Base-by-base conservation (phyloP, 306 rosid species). In the Gleditsia sinensis region DNA sequence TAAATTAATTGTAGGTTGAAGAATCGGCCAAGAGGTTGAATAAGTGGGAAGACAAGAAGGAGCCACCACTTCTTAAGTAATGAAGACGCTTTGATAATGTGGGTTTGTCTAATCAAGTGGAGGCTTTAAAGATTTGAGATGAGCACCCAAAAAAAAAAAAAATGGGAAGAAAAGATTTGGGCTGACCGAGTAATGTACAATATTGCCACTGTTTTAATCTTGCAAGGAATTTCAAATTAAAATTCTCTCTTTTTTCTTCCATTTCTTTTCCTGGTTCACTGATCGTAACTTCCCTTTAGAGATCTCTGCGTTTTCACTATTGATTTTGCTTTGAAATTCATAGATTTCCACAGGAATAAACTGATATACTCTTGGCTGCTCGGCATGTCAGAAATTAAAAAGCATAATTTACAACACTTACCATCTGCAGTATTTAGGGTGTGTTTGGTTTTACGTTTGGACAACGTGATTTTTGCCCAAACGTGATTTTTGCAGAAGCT, bases 21-120 rank as follows among this genome's bases (percentile, higher is more conserved):
- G 92, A 87, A 72, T 86, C 95, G 25, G 17, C 6, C 0, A 86
- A 77, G 69, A 91, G 97, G 81, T 59, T 91, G 82, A 84, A 77
- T 71, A 51, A 67, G 66, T 91, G 95, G 97, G 90, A 84, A 49
- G 83, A 61, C 23, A 64, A 11, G 5, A 81, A 37, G 1, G 75
- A 59, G 40, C 5, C 69, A 39, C 27, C 67, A 16, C 73, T 75
- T 17, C n/a, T 80, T 7, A 73, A 81, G 30, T 7, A 71, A 16
- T 79, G 80, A 83, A 14, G 42, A 37, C 49, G 10, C 55, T 43
- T 62, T 19, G 16, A 11, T 7, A 1, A 33, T 51, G 49, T 32
- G 27, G 46, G 11, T 12, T 43, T 32, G 49, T 69, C 16, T 33
- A 51, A 37, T 19, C 11, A 20, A 13, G 62, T 16, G 51, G 51